A percentile compares a stretch with the other conserved stretches of the same genome.
Evolutionary conservation across 345 rosid genomes (phyloP).

Genomic region (Pseudoturritis turrita): DNA sequence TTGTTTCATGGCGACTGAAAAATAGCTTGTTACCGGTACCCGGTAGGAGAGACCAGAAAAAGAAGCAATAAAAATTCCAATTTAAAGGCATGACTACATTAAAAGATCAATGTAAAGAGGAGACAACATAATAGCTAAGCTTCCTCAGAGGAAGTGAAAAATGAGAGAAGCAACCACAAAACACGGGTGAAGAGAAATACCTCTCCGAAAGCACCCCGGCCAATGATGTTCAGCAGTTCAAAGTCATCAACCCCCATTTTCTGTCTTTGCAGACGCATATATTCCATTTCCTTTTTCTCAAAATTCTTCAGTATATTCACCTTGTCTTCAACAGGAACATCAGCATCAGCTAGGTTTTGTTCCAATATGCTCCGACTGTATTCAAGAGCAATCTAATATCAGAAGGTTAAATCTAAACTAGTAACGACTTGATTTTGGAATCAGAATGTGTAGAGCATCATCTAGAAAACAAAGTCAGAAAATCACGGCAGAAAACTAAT

Average conservation of each 20-base stretch:
- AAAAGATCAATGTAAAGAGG: background rate
- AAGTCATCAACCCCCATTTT: conserved; percentile 51
- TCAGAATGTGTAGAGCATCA: background rate
- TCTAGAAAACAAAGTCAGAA: background rate
- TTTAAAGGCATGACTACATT: background rate
- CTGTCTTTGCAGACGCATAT: conserved; percentile 44
- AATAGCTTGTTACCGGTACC: background rate
- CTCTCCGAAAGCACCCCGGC: conserved; percentile 55
- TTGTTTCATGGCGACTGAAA: background rate
- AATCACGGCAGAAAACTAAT: background rate
- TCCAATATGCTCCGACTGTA: conserved; percentile 42
- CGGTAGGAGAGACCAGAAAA: background rate
- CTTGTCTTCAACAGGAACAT: conserved; percentile 43
- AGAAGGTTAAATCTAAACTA: conserved; percentile 6
- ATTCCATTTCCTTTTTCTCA: conserved; percentile 45
- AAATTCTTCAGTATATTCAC: conserved; percentile 34
- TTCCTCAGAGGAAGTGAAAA: background rate
- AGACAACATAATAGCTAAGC: background rate
- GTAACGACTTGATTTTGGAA: background rate
- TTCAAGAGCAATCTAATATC: conserved; percentile 14
- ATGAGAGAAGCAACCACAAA: background rate
- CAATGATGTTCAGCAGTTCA: conserved; percentile 43
- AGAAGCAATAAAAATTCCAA: background rate
- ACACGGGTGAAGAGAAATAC: conserved; percentile 13
- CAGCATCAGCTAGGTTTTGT: conserved; percentile 44